Conservation (phyloP, 805 yeast genomes). For the Yarrowia osloensis region DNA sequence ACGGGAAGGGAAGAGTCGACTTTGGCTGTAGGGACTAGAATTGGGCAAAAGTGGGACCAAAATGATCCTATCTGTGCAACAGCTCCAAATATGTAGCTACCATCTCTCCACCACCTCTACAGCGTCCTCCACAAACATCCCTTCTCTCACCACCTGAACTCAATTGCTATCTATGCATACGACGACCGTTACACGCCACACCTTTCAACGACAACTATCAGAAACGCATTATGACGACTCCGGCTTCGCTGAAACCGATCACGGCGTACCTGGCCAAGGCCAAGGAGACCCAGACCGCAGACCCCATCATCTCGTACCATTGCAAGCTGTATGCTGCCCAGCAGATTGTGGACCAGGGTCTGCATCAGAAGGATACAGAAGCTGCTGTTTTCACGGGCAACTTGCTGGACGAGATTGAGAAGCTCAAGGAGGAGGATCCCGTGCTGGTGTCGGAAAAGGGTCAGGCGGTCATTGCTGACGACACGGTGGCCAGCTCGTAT, state of each 20-base stretch:
- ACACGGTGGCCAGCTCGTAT: slow-evolving; percentile 57
- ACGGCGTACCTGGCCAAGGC: slow-evolving; percentile 38
- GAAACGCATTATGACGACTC: slow-evolving; percentile 10
- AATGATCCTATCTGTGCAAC: too few species aligned
- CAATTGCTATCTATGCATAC: background rate
- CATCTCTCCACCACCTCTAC: background rate
- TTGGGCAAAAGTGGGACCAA: too few species aligned
- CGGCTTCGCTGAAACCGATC: slow-evolving; percentile 38
- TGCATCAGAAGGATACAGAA: slow-evolving; percentile 59
- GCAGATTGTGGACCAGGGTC: slow-evolving; percentile 58
- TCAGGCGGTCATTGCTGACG: slow-evolving; percentile 57
- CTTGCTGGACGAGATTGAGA: slow-evolving; percentile 73
- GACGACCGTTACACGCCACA: background rate
- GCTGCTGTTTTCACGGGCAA: slow-evolving; percentile 60
- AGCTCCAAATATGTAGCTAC: background rate
- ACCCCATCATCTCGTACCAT: slow-evolving; percentile 72
- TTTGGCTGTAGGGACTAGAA: too few species aligned
- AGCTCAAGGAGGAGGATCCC: slow-evolving; percentile 47
- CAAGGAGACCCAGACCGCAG: slow-evolving; percentile 55
- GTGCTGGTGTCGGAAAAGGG: slow-evolving; percentile 45
- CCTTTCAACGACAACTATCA: background rate
- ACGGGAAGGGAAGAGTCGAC: background rate
- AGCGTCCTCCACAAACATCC: background rate
- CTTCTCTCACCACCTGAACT: background rate
- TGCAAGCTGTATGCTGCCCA: slow-evolving; percentile 75